phyloP scores from a whole-genome alignment of 2,329 filamentous ascomycete genomes.

The Cladosporium austrohemisphaericum region DNA sequence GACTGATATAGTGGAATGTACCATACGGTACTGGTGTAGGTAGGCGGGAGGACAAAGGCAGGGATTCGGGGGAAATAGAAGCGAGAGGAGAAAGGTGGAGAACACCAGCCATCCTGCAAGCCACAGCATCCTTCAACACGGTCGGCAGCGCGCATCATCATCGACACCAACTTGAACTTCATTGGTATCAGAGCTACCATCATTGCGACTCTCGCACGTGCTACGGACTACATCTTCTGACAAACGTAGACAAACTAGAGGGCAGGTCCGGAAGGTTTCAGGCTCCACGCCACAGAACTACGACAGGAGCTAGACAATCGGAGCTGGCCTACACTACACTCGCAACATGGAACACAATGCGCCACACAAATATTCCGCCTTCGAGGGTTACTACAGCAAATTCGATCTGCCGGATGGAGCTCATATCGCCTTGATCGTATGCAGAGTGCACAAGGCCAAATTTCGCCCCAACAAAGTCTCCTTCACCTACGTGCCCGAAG shows the following conservation, averaged over 20 bases:
- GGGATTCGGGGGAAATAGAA: background rate
- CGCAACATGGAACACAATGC: slow-evolving; percentile 38
- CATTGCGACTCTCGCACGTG: no score
- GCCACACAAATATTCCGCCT: slow-evolving; percentile 41
- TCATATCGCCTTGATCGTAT: slow-evolving; percentile 46
- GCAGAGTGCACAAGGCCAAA: slow-evolving; percentile 42
- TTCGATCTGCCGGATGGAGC: slow-evolving; percentile 46
- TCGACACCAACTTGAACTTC: no score
- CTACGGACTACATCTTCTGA: no score
- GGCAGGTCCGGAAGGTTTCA: no score
- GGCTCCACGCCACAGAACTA: no score
- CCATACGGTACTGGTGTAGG: background rate
- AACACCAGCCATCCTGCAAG: no score
- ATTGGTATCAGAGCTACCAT: no score
- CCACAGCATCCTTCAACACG: no score
- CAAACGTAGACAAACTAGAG: no score
- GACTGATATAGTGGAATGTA: background rate
- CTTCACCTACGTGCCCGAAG: slow-evolving; percentile 47
- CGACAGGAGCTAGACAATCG: no score
- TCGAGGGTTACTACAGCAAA: slow-evolving; percentile 52
- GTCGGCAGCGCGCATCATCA: no score
- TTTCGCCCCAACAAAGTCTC: slow-evolving; percentile 43
- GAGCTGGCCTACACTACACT: no score
- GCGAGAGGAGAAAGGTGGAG: background rate
- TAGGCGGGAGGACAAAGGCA: background rate